These are phyloP conservation scores for Pythium rishiriense DNA, from an alignment of 352 stramenopile species.

Conservation along the genomic window DNA sequence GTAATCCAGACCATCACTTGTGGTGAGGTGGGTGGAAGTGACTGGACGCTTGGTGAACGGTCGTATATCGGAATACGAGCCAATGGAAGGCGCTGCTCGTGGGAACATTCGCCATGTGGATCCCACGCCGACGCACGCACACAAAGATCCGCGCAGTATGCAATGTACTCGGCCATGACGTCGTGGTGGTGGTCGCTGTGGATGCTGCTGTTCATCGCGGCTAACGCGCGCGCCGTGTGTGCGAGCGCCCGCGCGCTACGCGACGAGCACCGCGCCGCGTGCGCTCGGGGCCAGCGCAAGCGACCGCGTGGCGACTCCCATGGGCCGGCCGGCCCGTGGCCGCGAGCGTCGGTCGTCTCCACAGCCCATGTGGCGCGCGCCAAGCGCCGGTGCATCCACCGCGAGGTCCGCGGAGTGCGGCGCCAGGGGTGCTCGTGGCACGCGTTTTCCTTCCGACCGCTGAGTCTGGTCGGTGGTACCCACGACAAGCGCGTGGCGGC, in stretches of 20 bases:
- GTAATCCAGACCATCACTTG: not conserved
- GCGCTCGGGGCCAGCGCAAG: conserved; percentile 2
- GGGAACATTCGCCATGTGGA: conserved; percentile 7
- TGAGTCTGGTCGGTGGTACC: conserved; percentile 2
- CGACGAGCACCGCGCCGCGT: conserved; percentile 4
- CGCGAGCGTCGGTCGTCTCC: not conserved
- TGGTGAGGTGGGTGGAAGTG: not conserved
- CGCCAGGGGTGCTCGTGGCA: too few species aligned
- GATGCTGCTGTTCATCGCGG: conserved; percentile 27
- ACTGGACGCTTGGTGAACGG: not conserved
- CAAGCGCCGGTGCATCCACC: conserved; percentile 13
- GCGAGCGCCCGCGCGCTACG: conserved; percentile 2
- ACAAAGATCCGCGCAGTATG: not conserved
- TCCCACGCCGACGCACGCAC: not conserved
- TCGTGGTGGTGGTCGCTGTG: conserved; percentile 10
- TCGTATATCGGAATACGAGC: not conserved
- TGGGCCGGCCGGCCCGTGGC: not conserved
- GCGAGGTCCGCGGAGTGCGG: too few species aligned
- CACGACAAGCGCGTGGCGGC: conserved; percentile 1
- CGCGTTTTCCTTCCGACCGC: conserved; percentile 7
- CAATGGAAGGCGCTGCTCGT: not conserved
- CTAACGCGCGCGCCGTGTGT: conserved; percentile 16
- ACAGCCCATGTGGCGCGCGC: not conserved
- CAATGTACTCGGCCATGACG: not conserved
- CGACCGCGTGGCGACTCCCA: not conserved